These are phyloP conservation scores for Eutypella sp. DNA, from an alignment of 2,329 filamentous ascomycete species.

Conservation along the genomic window DNA sequence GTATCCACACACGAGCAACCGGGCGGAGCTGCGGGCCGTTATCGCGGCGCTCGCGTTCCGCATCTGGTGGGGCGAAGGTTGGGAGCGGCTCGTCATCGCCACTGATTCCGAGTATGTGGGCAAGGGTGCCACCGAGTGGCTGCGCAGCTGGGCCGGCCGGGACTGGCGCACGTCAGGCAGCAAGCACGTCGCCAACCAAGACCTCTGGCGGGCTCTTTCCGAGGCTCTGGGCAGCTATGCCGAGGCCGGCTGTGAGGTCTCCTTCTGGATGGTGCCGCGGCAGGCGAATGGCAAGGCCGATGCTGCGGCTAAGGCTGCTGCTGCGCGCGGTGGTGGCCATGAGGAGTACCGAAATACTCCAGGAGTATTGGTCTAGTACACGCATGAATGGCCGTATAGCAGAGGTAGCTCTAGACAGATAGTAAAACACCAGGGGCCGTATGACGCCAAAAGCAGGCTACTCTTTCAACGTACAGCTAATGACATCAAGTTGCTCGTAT, in stretches of 20 bases:
- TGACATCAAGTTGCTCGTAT: too few relatives aligned
- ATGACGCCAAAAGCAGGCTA: too few relatives aligned
- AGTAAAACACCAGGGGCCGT: too few relatives aligned
- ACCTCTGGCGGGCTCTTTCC: constrained; percentile 36
- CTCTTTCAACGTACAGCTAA: too few relatives aligned
- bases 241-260: background rate
- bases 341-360: background rate
- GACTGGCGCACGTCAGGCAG: constrained; percentile 36
- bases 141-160: constrained; percentile 36
- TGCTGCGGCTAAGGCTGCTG: background rate
- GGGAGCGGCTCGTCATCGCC: constrained; percentile 41
- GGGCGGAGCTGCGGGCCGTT: constrained; percentile 48
- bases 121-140: constrained; percentile 37
- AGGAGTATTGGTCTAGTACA: background rate
- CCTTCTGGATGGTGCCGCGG: background rate
- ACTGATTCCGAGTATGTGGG: constrained; percentile 48
- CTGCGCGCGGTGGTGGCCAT: background rate
- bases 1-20: constrained; percentile 38
- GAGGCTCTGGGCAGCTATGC: background rate
- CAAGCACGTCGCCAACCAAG: constrained; percentile 38
- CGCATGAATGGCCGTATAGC: too few relatives aligned
- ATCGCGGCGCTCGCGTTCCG: constrained; percentile 41
- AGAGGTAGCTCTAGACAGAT: too few relatives aligned
- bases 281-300: background rate
- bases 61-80: constrained; percentile 36